These are phyloP conservation scores for Funneliformis geosporum DNA, from an alignment of 192 early-diverging fungal species.

Conservation along the genomic window DNA sequence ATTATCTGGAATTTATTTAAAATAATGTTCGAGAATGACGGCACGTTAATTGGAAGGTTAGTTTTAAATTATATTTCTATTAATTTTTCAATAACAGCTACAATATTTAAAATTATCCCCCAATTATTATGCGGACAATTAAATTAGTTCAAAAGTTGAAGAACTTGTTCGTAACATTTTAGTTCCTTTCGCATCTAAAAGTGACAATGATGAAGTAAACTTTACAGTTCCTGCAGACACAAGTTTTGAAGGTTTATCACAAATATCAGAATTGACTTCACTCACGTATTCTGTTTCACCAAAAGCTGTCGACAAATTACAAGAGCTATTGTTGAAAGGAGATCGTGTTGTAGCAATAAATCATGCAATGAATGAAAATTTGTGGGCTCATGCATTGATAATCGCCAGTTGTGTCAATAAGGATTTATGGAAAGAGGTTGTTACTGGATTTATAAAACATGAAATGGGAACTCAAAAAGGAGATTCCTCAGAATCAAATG, in stretches of 20 bases:
- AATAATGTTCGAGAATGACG: slow-evolving; percentile 65
- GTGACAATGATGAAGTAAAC: slow-evolving; percentile 27
- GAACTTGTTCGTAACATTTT: slow-evolving; percentile 49
- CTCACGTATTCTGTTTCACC: slow-evolving; percentile 23
- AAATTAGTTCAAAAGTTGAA: slow-evolving; percentile 48
- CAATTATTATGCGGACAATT: background rate
- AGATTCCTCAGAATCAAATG: slow-evolving; percentile 36
- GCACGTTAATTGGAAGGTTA: slow-evolving; percentile 57
- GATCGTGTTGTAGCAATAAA: slow-evolving; percentile 60
- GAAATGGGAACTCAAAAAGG: slow-evolving; percentile 46
- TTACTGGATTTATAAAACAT: slow-evolving; percentile 66
- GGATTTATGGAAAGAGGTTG: slow-evolving; percentile 78
- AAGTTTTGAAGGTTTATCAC: background rate
- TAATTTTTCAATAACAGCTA: background rate
- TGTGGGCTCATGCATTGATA: slow-evolving; percentile 92
- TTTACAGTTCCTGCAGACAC: slow-evolving; percentile 43
- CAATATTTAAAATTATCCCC: background rate
- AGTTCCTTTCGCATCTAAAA: slow-evolving; percentile 23
- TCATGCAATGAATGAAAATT: slow-evolving; percentile 44
- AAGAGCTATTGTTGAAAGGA: slow-evolving; percentile 60
- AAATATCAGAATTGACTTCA: slow-evolving; percentile 12
- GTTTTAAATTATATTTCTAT: background rate
- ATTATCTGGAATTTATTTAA: slow-evolving; percentile 67
- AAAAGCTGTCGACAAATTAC: slow-evolving; percentile 56
- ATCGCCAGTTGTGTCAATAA: slow-evolving; percentile 87